Percentiles rank a stretch among this genome's conserved stretches.
Evolutionary conservation across 2,329 filamentous ascomycete species (phyloP).

Genomic region (Chaetomium globosum): DNA sequence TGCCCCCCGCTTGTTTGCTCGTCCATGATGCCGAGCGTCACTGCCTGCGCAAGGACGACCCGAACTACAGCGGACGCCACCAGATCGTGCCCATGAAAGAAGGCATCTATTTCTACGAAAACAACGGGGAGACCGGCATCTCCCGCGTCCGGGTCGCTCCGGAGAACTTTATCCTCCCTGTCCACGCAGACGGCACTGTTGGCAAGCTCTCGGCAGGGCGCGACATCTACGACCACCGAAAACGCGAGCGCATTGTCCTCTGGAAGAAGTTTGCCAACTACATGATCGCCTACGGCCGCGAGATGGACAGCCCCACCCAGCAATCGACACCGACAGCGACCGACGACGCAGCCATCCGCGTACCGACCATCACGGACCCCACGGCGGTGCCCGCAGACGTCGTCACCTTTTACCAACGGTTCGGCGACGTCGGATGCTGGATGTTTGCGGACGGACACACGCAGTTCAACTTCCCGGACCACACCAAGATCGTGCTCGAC

Average conservation of each 20-base stretch:
- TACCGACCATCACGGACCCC: constrained; percentile 45
- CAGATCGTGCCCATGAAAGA: constrained; percentile 67
- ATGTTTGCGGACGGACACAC: constrained; percentile 78
- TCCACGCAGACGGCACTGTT: constrained; percentile 61
- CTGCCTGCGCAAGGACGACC: constrained; percentile 63
- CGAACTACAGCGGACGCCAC: constrained; percentile 57
- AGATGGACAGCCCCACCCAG: constrained; percentile 53
- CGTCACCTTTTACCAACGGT: constrained; percentile 79
- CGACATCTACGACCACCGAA: constrained; percentile 66
- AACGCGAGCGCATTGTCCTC: constrained; percentile 65
- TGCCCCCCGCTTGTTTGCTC: constrained; percentile 72
- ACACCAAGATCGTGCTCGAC: constrained; percentile 81
- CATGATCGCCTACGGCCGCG: constrained; percentile 73
- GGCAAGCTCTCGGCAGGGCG: constrained; percentile 64
- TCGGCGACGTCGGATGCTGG: constrained; percentile 81
- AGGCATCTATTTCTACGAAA: constrained; percentile 73
- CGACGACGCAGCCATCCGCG: constrained; percentile 51
- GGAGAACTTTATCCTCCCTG: constrained; percentile 59
- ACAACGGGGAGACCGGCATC: constrained; percentile 66
- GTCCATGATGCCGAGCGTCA: constrained; percentile 72
- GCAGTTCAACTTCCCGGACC: constrained; percentile 84
- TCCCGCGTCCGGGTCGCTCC: constrained; percentile 65
- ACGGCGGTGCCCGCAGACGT: constrained; percentile 57
- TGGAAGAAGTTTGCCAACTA: constrained; percentile 77
- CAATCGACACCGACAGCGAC: constrained; percentile 15